Evolutionary conservation across 768 basidiomycete species (phyloP), one percentile per base, ranked within the genome.

Genomic region (Pholiota molesta): DNA sequence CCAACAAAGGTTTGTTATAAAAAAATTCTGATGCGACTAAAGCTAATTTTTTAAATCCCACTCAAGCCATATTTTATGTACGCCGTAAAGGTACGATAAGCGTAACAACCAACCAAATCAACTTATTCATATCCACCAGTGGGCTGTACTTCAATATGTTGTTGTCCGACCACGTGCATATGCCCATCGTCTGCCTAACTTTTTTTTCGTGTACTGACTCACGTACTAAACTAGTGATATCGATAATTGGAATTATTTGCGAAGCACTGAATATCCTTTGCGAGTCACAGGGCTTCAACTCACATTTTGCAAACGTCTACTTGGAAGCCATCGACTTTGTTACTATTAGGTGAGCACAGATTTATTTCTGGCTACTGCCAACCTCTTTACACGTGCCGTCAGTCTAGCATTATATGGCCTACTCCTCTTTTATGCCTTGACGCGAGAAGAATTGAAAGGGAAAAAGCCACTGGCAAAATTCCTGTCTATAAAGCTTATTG

Each of bases 81-180:
- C 69, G 87, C 92, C 4, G 74, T 93, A 70, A 94, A 93, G 80
- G 93, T 89, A 65, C 28, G n/a, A 42, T 39, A 26, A 17, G 13
- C 16, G n/a, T 39, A 13, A 39, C 16, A 35, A 35, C 16, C 49
- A 19, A 19, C 17, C 14, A 35, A 3, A 17, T 53, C 23, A 31
- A 19, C 3, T 56, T 9, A 31, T 19, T 31, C 23, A 21, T 31
- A 56, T n/a, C 40, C 14, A 11, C 14, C 68, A 94, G 86, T 96
- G 94, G 92, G 80, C 85, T 45, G 94, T 97, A 7, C 77, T 97
- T 60, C 95, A 97, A 82, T 97, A 94, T 71, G 87, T 92, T 21
- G 83, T 94, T 61, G 75, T 95, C 47, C 81, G 91, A 52, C 82
- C 81, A 58, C 73, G 81, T 82, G 66, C 33, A 21, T 59, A 35